Base-by-base conservation (phyloP, 352 stramenopile genomes). In the Pilasporangium apinafurcum region DNA sequence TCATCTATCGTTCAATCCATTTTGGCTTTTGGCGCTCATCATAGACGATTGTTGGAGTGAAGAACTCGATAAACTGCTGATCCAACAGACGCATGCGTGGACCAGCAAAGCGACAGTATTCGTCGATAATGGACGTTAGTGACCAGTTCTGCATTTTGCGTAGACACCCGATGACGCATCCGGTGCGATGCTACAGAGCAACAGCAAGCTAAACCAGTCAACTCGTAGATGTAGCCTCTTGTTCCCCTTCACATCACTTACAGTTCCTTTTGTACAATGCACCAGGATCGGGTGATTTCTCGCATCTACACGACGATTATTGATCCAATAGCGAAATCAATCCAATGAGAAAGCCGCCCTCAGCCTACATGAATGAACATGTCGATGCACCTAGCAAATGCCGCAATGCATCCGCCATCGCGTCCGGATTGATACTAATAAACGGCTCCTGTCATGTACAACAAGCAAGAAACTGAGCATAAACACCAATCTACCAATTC, bases 11-110 rank as follows among this genome's bases (percentile, higher is more conserved):
- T 42, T 73, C 66, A 37, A 91, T 76, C 79, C 79, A 91, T 20
- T 67, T 63, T 4, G 79, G 79, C 17, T 82, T 87, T 56, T 91
- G 73, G 8, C 73, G 65, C 50, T 88, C 73, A 47, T 91, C 73
- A 61, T 91, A 91, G 20, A 81, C 59, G 52, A 88, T 86, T 5
- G 60, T 73, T 16, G 78, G 72, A 26, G 65, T 83, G 48, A 92
- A 92, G 52, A 90, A 92, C 71, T 92, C 84, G 59, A 95, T 95
- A 37, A 95, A 92, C 47, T 92, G 80, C 51, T 95, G 80, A 45
- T 94, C 79, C 16, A 90, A 59, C 12, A 95, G 60, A 14, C 84
- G 82, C 71, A 90, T 88, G 41, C 83, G 79, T 12, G 82, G 82
- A 1, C 70, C 77, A 10, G 84, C 82, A 39, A 92, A 93, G 44